Base-by-base conservation (phyloP, 129 eudicot genomes). In the Flaveria ramosissima region DNA sequence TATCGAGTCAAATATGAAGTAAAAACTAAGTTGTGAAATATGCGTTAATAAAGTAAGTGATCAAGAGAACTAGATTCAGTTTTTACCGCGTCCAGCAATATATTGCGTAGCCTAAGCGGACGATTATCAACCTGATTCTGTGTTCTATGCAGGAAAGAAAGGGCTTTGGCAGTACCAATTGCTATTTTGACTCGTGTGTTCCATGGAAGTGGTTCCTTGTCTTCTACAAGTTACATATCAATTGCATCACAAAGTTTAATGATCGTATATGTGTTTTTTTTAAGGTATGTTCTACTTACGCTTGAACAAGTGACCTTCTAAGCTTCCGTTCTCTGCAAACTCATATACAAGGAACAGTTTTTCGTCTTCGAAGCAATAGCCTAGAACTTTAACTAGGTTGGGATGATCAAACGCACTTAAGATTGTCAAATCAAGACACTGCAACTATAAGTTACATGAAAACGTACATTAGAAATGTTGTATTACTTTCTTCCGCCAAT, bases 71-170 rank as follows among this genome's bases (percentile, higher is more conserved):
- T 2, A 39, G 21, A 43, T 43, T 30, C 16, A 11, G 7, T 10
- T 4, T 50, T 19, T 41, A 70, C 82, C 83, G 3, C 48, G 55
- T 78, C 77, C 53, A 78, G 51, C 27, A 78, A 50, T 11, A 78
- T 48, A 63, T 78, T 77, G 41, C 62, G 70, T 26, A 62, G 13
- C 74, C 57, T 66, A 17, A 77, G 32, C 2, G 16, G 71, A 17
- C 21, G 66, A 48, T 59, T 30, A 24, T 70, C 42, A 32, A 71
- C 61, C 43, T 60, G 48, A 26, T 70, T 71, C 24, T 62, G 50
- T 19, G 82, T 63, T 30, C 6, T 24, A 45, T 20, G 77, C 23
- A 74, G 62, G 45, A 60, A 74, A 43, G 9, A 48, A 60, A 74
- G 70, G 52, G 56, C 78, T 45, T 42, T 10, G 5, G 71, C 78